Conservation (phyloP, 805 yeast species). For the Wickerhamiella azyma region DNA sequence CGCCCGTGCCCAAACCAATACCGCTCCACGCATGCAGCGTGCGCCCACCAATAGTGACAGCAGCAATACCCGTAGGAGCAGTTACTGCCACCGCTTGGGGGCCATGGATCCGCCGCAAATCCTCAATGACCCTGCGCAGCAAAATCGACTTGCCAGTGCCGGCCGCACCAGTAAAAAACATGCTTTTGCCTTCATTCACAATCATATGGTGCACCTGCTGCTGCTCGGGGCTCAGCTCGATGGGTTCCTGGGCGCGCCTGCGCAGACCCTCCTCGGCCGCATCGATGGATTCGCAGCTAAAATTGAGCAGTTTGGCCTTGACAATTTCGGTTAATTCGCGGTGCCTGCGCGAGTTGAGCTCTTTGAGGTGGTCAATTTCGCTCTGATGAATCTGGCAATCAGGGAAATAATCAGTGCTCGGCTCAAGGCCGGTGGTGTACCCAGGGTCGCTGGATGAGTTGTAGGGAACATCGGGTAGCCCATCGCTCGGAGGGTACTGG, state of each 20-base stretch:
- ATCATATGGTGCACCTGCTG: slow-evolving; percentile 48
- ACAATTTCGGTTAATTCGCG: background rate
- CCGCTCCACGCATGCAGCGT: slow-evolving; percentile 81
- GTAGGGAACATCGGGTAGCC: background rate
- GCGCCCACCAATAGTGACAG: slow-evolving; percentile 81
- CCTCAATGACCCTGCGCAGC: slow-evolving; percentile 50
- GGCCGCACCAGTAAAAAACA: slow-evolving; percentile 94
- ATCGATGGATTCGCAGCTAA: background rate
- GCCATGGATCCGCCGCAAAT: slow-evolving; percentile 34
- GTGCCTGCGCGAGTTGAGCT: background rate
- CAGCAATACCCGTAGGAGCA: slow-evolving; percentile 95
- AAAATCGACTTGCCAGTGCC: slow-evolving; percentile 96
- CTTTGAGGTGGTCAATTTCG: background rate
- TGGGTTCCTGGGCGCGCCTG: background rate
- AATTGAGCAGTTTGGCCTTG: background rate
- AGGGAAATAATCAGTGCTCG: background rate
- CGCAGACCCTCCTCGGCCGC: background rate
- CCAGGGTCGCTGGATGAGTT: background rate
- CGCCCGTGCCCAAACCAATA: slow-evolving; percentile 60
- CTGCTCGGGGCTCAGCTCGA: slow-evolving; percentile 31
- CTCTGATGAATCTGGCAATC: background rate
- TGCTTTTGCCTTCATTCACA: slow-evolving; percentile 39
- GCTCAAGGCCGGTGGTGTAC: background rate
- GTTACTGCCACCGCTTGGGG: slow-evolving; percentile 57
- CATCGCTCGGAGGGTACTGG: background rate